Evolutionary conservation across 2,329 filamentous ascomycete species (phyloP), one percentile per base, ranked within the genome.

Genomic region (Penicillium crustosum): DNA sequence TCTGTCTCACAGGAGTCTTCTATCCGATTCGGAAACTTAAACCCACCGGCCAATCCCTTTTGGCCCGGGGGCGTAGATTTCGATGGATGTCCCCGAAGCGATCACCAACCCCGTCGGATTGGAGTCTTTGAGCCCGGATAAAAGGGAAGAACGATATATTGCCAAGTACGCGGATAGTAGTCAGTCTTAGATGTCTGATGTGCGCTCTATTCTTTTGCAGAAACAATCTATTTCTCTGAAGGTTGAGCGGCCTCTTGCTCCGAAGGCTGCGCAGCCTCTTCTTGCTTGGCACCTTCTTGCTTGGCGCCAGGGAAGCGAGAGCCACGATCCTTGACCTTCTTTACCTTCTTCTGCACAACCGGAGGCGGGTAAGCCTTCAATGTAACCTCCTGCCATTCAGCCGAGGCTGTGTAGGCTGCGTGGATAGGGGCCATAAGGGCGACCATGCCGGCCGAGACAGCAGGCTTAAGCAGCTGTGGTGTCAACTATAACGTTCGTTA

Each of bases 381-480:
- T 50, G 88, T 84, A 53, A 91, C 83, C 57, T 87, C 85, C 77
- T 96, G 89, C 92, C 92, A 97, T 69, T 93, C 91, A 31, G 82
- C 69, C 0, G 84, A 88, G 0, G 82, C 83, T 61, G 89, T 78
- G 78, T 86, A 97, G 6, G 87, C 88, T 3, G 80, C 82, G 64
- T 88, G 87, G 59, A 99, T 93, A 1, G 93, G 91, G 2, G 82
- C 85, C 57, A 96, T 81, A 13, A 97, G 83, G 39, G 83, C 81
- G 64, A 86, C 86, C 21, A 99, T 82, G 10, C 86, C 90, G 52
- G 86, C 82, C 6, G 89, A 84, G 6, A 95, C 86, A 12, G 90
- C 91, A n/a, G 88, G 83, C 80, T 99, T 97, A 52, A 97, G 81
- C 13, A 89, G 78, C 79, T 97, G 93, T 0, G 94, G 94, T 1